phyloP scores from a whole-genome alignment of 345 rosid species.

The Populus ilicifolia region DNA sequence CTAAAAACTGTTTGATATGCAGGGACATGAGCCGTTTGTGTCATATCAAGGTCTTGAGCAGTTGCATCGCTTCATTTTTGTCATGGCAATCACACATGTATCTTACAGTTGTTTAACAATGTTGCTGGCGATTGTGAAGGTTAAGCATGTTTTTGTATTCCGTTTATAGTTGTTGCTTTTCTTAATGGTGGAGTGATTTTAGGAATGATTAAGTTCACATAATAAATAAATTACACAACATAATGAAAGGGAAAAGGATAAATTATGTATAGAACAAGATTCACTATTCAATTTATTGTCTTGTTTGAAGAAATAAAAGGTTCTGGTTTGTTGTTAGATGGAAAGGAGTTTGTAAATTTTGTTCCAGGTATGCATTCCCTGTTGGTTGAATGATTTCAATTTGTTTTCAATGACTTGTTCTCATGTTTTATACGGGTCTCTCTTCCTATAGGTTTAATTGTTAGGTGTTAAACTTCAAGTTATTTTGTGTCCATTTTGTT shows the following conservation, averaged over 20 bases:
- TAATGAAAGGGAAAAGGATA: background rate
- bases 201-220: background rate
- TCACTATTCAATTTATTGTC: background rate
- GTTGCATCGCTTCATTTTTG: constrained; percentile 93
- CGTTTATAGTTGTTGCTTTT: constrained; percentile 10
- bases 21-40: constrained; percentile 91
- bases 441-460: too few relatives aligned
- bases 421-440: too few relatives aligned
- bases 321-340: background rate
- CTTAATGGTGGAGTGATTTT: background rate
- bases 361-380: background rate
- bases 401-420: too few relatives aligned
- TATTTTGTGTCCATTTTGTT: too few relatives aligned
- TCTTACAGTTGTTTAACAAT: constrained; percentile 95
- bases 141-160: constrained; percentile 17
- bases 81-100: constrained; percentile 94
- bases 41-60: constrained; percentile 91
- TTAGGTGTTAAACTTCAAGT: too few relatives aligned
- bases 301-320: background rate
- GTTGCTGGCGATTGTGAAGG: constrained; percentile 94
- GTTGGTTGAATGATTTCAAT: too few relatives aligned
- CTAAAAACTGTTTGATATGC: constrained; percentile 20
- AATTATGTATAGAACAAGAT: background rate
- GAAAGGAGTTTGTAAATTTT: background rate
- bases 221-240: background rate